These are phyloP conservation scores for Asterionellopsis glacialis DNA, from an alignment of 108 stramenopile genomes.

Conservation along the genomic window DNA sequence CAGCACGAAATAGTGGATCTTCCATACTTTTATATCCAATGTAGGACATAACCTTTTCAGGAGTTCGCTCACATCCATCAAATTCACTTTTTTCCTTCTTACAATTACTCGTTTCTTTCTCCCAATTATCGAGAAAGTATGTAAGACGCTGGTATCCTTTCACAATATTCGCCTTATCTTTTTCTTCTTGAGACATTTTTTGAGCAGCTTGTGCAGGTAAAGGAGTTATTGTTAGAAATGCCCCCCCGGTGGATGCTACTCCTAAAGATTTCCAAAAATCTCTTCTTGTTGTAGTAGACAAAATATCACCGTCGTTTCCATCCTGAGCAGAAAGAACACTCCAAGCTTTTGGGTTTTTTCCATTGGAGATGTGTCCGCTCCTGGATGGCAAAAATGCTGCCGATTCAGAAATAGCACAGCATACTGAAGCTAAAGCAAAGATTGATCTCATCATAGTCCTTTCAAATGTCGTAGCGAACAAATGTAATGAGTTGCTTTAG, in stretches of 20 bases:
- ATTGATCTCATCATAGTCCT: too few relatives aligned
- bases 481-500: too few relatives aligned
- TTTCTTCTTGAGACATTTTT: constrained; percentile 39
- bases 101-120: constrained; percentile 75
- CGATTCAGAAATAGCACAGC: too few relatives aligned
- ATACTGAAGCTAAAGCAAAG: too few relatives aligned
- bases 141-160: constrained; percentile 67
- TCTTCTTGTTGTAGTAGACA: too few relatives aligned
- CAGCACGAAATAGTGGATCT: constrained; percentile 77
- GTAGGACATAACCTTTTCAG: constrained; percentile 76
- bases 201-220: constrained; percentile 12
- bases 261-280: too few relatives aligned
- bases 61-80: constrained; percentile 68
- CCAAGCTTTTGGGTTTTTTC: too few relatives aligned
- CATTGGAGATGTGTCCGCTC: too few relatives aligned
- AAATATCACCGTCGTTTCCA: too few relatives aligned
- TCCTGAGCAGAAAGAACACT: too few relatives aligned
- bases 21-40: constrained; percentile 65
- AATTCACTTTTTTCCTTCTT: constrained; percentile 42
- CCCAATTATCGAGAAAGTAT: constrained; percentile 81
- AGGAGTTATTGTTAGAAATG: not conserved
- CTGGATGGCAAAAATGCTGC: too few relatives aligned
- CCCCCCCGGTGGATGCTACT: not conserved
- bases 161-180: constrained; percentile 61
- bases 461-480: too few relatives aligned